Conservation (phyloP, 352 stramenopile species). For the Phytophthora fragariae region DNA sequence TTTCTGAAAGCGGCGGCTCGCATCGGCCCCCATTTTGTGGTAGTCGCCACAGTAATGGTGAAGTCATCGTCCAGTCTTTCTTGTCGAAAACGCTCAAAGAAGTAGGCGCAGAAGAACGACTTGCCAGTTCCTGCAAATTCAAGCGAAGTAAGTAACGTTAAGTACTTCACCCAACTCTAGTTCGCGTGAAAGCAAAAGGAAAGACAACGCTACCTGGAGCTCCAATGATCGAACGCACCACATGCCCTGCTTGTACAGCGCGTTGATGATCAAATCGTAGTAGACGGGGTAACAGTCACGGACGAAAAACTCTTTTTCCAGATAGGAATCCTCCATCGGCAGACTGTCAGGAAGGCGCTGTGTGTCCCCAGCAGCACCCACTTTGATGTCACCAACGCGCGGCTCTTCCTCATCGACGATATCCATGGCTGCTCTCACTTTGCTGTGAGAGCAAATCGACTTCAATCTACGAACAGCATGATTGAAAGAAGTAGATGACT, state of each 20-base stretch:
- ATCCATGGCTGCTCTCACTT: no score
- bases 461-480: no score
- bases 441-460: no score
- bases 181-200: neutral
- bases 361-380: neutral
- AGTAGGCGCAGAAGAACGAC: conserved; percentile 13
- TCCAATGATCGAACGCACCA: neutral
- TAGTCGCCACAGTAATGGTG: neutral
- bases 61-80: neutral
- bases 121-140: neutral
- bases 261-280: neutral
- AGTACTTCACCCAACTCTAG: neutral
- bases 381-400: neutral
- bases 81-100: conserved; percentile 10
- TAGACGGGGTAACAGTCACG: neutral
- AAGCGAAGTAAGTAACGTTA: neutral
- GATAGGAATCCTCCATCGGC: neutral
- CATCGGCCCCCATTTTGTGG: neutral
- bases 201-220: neutral
- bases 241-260: neutral
- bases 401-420: no score
- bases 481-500: no score
- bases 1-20: neutral
- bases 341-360: neutral
- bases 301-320: neutral